Base-by-base conservation (phyloP, 331 rosid genomes). In the Spiraea crenata region DNA sequence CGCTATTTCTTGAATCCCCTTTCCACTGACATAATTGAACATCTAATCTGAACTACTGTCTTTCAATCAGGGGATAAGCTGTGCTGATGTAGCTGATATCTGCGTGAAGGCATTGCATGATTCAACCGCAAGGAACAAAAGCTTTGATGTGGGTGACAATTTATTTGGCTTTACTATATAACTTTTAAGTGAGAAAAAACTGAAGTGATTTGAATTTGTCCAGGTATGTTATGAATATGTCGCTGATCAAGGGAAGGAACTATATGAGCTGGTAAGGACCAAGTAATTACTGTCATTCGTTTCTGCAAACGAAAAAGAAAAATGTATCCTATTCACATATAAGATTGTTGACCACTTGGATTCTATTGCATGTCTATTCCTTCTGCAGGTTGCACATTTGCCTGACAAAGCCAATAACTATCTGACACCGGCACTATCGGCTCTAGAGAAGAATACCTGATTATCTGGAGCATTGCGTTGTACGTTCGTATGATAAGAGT, bases 381-480 rank as follows among this genome's bases (percentile, higher is more conserved):
- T 37, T 72, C 44, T 71, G 76, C 87, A 93, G 99, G 97, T 93
- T 40, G 99, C 97, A 14, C 97, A 93, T 86, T 83, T 91, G 86
- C 99, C 97, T 4, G 97, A 93, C 86, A 91, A 93, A 87, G 99
- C 99, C 77, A 93, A 93, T 76, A 93, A 93, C 85, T 93, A 93
- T 79, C 74, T 93, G 85, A 83, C 97, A 12, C 99, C 99, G 13
- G 97, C 99, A 52, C 84, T 93, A 7, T 91, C 97, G 6, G 96
- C 84, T 79, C 76, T 93, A 40, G 97, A 93, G 86, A 93, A 91
- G 90, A 93, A 93, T 78, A 93, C 99, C 31, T 93, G 84, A 92
- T 75, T 58, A 31, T 63, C 69, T 56, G 69, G 68, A 38, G 57
- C 74, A 51, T 1, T 15, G 17, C 8, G 37, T 63, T 51, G 19